Evolutionary conservation across 2,329 filamentous ascomycete species (phyloP).

Genomic region (Penicillium sp.): DNA sequence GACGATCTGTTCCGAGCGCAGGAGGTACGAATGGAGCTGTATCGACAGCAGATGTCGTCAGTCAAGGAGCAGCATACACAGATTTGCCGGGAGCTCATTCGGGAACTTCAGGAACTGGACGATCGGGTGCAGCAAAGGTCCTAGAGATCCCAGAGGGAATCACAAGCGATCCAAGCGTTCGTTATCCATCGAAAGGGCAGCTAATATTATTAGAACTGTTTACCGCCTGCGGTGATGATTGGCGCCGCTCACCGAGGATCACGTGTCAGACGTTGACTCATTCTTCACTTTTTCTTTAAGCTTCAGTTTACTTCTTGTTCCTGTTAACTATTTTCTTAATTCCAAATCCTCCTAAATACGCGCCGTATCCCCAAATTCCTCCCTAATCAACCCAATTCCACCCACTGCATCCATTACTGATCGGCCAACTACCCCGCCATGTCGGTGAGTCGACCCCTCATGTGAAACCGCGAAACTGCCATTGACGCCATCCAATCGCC

Average conservation of each 20-base stretch:
- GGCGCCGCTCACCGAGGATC: slow-evolving; percentile 27
- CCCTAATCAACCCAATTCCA: slow-evolving; percentile 1
- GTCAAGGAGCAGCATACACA: slow-evolving; percentile 30
- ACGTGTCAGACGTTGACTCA: slow-evolving; percentile 28
- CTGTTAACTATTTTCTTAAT: neutral
- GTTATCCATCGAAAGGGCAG: neutral
- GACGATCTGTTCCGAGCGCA: slow-evolving; percentile 44
- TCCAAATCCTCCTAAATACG: neutral
- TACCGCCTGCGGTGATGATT: slow-evolving; percentile 17
- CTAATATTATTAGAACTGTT: slow-evolving; percentile 5
- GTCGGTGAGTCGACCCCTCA: slow-evolving; percentile 33
- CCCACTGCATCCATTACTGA: neutral
- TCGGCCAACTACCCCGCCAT: slow-evolving; percentile 26
- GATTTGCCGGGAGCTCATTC: slow-evolving; percentile 31
- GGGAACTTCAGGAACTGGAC: slow-evolving; percentile 28
- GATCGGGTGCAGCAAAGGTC: slow-evolving; percentile 19
- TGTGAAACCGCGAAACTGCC: slow-evolving; percentile 1
- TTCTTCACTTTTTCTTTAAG: slow-evolving; percentile 6
- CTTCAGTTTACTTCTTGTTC: neutral
- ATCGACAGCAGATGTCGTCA: slow-evolving; percentile 27
- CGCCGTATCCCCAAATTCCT: neutral
- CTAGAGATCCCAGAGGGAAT: neutral
- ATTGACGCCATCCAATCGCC: slow-evolving; percentile 15
- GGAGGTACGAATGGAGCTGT: slow-evolving; percentile 35
- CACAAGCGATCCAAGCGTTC: neutral